Conservation (phyloP, 1,284 basidiomycete genomes). For the Cutaneotrichosporon dermatis region DNA sequence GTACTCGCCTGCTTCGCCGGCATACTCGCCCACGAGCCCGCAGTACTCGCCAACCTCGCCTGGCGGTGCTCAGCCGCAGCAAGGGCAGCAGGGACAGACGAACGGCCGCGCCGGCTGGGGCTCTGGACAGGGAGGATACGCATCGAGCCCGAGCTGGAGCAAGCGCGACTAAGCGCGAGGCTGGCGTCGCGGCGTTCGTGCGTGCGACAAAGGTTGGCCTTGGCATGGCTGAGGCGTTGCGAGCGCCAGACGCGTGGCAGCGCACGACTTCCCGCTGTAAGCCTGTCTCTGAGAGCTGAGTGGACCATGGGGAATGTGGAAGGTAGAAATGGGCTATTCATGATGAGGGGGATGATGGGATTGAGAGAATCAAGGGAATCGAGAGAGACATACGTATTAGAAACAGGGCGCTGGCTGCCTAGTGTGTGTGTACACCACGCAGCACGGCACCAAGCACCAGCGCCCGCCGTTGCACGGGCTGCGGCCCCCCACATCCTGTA, state of each 20-base stretch:
- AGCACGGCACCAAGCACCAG: neutral
- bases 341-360: neutral
- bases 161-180: slow-evolving; percentile 10
- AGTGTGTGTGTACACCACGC: too few species aligned
- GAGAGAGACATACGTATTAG: neutral
- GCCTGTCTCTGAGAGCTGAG: neutral
- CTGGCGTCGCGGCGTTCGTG: too few species aligned
- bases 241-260: too few species aligned
- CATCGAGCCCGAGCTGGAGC: slow-evolving; percentile 21
- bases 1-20: slow-evolving; percentile 76
- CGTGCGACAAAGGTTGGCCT: too few species aligned
- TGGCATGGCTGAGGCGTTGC: too few species aligned
- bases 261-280: too few species aligned
- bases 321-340: neutral
- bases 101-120: slow-evolving; percentile 16
- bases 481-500: slow-evolving; percentile 2
- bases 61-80: neutral
- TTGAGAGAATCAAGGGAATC: neutral
- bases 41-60: slow-evolving; percentile 66
- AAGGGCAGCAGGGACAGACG: slow-evolving; percentile 8
- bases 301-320: neutral
- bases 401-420: neutral
- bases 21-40: slow-evolving; percentile 63
- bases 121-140: slow-evolving; percentile 12
- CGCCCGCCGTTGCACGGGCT: slow-evolving; percentile 3